These are phyloP conservation scores for Calonectria honghensis DNA, from an alignment of 2,329 filamentous ascomycete species.

Conservation along the genomic window DNA sequence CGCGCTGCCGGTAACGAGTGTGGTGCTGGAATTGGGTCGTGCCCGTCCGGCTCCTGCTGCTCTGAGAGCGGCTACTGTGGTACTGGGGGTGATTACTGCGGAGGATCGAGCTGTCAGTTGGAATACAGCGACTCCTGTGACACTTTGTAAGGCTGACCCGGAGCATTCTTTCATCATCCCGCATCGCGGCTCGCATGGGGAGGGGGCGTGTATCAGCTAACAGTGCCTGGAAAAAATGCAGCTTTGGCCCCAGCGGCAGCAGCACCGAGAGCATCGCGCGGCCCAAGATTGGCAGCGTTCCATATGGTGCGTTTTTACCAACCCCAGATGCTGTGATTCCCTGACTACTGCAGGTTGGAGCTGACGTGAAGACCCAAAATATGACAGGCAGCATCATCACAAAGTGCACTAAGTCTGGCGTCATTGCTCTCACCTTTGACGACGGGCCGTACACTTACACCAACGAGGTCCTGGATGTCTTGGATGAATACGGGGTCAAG, in stretches of 20 bases:
- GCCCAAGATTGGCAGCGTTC: conserved; percentile 58
- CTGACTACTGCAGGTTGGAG: conserved; percentile 30
- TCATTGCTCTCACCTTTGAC: conserved; percentile 68
- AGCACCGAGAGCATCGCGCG: conserved; percentile 59
- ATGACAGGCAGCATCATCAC: conserved; percentile 59
- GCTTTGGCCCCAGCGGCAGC: conserved; percentile 57
- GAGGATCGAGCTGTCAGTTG: conserved; percentile 62
- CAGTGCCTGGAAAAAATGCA: conserved; percentile 39
- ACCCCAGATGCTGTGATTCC: conserved; percentile 27
- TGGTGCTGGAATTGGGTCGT: conserved; percentile 61
- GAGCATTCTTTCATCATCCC: conserved; percentile 24
- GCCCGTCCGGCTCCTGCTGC: conserved; percentile 59
- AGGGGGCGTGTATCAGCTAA: conserved; percentile 38
- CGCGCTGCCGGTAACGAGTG: conserved; percentile 54
- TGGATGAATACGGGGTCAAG: conserved; percentile 57
- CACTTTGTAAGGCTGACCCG: conserved; percentile 61
- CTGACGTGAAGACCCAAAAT: conserved; percentile 45
- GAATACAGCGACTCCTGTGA: conserved; percentile 64
- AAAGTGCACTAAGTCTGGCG: conserved; percentile 59
- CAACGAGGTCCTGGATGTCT: conserved; percentile 61
- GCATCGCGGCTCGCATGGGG: conserved; percentile 3
- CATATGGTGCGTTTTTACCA: conserved; percentile 59
- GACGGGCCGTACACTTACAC: conserved; percentile 68
- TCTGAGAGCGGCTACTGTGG: conserved; percentile 63
- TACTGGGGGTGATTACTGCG: conserved; percentile 59